phyloP scores from a whole-genome alignment of 2,329 filamentous ascomycete species.

The Colletotrichum orbiculare region DNA sequence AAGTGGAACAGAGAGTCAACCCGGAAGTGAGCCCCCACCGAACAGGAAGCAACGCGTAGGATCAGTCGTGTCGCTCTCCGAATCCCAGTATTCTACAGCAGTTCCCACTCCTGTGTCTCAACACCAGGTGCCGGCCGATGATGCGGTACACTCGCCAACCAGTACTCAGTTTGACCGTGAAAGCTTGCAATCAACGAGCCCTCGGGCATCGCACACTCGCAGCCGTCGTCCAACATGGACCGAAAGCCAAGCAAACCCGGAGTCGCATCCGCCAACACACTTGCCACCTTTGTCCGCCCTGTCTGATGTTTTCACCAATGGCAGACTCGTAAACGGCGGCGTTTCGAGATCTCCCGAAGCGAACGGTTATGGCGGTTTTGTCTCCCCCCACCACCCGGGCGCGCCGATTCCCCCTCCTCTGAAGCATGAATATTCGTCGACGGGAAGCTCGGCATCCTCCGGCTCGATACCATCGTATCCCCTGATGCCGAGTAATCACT shows the following conservation, averaged over 20 bases:
- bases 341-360: constrained; percentile 31
- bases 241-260: constrained; percentile 13
- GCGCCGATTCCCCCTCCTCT: constrained; percentile 49
- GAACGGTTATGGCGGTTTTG: constrained; percentile 18
- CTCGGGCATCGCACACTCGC: constrained; percentile 18
- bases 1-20: constrained; percentile 60
- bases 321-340: constrained; percentile 40
- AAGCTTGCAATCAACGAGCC: constrained; percentile 33
- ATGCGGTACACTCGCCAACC: constrained; percentile 56
- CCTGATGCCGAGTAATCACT: constrained; percentile 60
- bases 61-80: constrained; percentile 58
- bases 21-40: constrained; percentile 60
- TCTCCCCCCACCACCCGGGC: constrained; percentile 3
- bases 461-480: constrained; percentile 45
- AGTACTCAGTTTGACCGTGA: constrained; percentile 49
- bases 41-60: constrained; percentile 59
- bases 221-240: constrained; percentile 35
- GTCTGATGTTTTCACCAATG: constrained; percentile 46
- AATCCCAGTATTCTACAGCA: constrained; percentile 56
- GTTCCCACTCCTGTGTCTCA: constrained; percentile 48
- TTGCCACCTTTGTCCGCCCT: constrained; percentile 62
- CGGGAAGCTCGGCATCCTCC: constrained; percentile 56
- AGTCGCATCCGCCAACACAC: constrained; percentile 42
- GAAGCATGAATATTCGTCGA: constrained; percentile 58
- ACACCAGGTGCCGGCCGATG: constrained; percentile 54